Percentiles rank a stretch among this genome's conserved stretches.
These are phyloP conservation scores for Fusarium goolgardi DNA, from an alignment of 2,329 filamentous ascomycete species.

Conservation along the genomic window DNA sequence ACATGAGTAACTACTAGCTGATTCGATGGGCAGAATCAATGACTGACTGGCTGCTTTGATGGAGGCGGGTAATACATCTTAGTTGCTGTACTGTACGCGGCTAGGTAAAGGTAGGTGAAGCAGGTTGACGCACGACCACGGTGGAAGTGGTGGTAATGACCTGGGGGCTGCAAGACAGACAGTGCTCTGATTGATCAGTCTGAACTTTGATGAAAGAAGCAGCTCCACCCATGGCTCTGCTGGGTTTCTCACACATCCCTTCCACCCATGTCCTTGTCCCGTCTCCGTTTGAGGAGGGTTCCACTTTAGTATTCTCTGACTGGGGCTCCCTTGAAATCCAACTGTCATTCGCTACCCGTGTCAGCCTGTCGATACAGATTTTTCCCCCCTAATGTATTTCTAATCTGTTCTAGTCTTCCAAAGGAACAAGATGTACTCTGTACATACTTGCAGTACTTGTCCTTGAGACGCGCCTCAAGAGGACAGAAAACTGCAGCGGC, in stretches of 20 bases:
- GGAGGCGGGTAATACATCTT: slow-evolving; percentile 19
- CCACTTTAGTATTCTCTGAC: slow-evolving; percentile 26
- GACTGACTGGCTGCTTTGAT: slow-evolving; percentile 7
- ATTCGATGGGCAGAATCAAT: slow-evolving; percentile 1
- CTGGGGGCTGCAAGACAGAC: slow-evolving; percentile 18
- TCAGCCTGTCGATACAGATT: slow-evolving; percentile 13
- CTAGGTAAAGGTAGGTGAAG: slow-evolving; percentile 12
- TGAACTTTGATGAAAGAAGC: slow-evolving; percentile 17
- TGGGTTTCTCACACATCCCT: slow-evolving; percentile 37
- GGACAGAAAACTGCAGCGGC: slow-evolving; percentile 13
- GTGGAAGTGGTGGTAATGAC: slow-evolving; percentile 39
- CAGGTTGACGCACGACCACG: slow-evolving; percentile 34
- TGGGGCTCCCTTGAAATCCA: slow-evolving; percentile 11
- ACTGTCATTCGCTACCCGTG: slow-evolving; percentile 33
- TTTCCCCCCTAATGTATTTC: slow-evolving; percentile 13
- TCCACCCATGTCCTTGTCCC: slow-evolving; percentile 23
- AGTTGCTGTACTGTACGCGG: slow-evolving; percentile 10
- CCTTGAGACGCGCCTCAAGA: not conserved
- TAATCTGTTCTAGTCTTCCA: not conserved
- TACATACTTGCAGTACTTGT: not conserved
- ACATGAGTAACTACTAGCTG: not conserved
- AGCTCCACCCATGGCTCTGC: slow-evolving; percentile 31
- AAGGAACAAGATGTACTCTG: not conserved
- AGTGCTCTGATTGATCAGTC: slow-evolving; percentile 27
- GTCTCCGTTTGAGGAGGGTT: slow-evolving; percentile 12